Evolutionary conservation across 2,329 filamentous ascomycete species (phyloP), one percentile per base, ranked within the genome.

Genomic region (Paecilomyces variotii): DNA sequence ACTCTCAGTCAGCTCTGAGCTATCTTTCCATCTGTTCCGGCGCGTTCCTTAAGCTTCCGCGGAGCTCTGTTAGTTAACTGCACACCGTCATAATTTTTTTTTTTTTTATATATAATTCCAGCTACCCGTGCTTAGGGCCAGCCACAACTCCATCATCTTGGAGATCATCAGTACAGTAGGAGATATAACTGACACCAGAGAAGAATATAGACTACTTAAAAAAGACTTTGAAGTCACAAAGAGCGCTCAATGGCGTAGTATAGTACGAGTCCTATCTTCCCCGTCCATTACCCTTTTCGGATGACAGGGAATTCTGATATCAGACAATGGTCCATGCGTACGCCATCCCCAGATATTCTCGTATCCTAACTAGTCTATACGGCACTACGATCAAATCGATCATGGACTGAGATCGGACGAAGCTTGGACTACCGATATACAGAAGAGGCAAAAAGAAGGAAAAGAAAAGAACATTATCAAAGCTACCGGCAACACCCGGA

Each of bases 401-500:
- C n/a, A 9, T 6, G 5, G n/a, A n/a, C n/a, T 45, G n/a, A 14
- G 5, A 45, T 6, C 39, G 19, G 4, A 19, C 19, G 5, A n/a
- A 45, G 3, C 9, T 19, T 19, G 39, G n/a, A 19, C 14, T 45
- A 45, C 39, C 3, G 39, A 45, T 9, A 3, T 19, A 24, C 4
- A 45, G 19, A 19, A 24, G 19, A 19, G 19, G 2, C 19, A 14
- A 51, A 12, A 57, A 12, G 27, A 55, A 59, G 61, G 58, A 28
- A 50, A 49, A 57, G 61, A 60, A 60, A 32, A 58, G 19, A 19
- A 19, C 19, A 25, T 27, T 52, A 28, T 28, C 12, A 14, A 9
- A 4, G 19, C 50, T n/a, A 52, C 24, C 50, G 25, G 50, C 27
- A 28, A 52, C n/a, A 65, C 59, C 45, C 60, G 64, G 61, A 62